Evolutionary conservation across 441 rosid species (phyloP).

Genomic region (Adansonia gregorii): DNA sequence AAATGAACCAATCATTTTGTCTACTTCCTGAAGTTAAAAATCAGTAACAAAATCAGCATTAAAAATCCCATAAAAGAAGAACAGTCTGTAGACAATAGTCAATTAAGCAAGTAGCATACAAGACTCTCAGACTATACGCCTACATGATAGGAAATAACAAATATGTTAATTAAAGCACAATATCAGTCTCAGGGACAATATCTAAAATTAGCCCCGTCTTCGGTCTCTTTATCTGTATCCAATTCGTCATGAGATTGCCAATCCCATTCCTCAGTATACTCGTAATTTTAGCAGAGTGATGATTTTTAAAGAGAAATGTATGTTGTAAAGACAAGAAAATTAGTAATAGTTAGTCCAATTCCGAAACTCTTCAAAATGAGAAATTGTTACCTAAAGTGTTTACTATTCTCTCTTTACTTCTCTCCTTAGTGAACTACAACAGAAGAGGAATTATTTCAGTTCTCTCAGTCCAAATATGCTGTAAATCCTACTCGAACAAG

Average conservation of each 20-base stretch:
- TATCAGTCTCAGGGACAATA: not conserved
- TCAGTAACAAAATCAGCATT: not conserved
- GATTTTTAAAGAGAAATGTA: not conserved
- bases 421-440: slow-evolving; percentile 3
- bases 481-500: not conserved
- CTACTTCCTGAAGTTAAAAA: slow-evolving; percentile 27
- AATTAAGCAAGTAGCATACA: not conserved
- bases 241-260: not conserved
- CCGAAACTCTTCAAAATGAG: slow-evolving; percentile 1
- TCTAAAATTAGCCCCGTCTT: not conserved
- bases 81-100: not conserved
- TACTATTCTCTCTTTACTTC: slow-evolving; percentile 1
- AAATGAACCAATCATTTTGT: slow-evolving; percentile 92
- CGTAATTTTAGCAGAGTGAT: not conserved
- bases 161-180: not conserved
- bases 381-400: not conserved
- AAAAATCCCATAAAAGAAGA: slow-evolving; percentile 2
- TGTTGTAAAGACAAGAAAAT: not conserved
- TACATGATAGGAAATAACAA: not conserved
- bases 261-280: not conserved
- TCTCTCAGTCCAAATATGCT: not conserved
- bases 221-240: not conserved
- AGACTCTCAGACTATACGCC: not conserved
- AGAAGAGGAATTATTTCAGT: slow-evolving; percentile 5
- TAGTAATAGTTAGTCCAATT: not conserved